These are phyloP conservation scores for Cryptosporidium meleagridis DNA, from an alignment of 169 alveolate genomes.

Conservation along the genomic window DNA sequence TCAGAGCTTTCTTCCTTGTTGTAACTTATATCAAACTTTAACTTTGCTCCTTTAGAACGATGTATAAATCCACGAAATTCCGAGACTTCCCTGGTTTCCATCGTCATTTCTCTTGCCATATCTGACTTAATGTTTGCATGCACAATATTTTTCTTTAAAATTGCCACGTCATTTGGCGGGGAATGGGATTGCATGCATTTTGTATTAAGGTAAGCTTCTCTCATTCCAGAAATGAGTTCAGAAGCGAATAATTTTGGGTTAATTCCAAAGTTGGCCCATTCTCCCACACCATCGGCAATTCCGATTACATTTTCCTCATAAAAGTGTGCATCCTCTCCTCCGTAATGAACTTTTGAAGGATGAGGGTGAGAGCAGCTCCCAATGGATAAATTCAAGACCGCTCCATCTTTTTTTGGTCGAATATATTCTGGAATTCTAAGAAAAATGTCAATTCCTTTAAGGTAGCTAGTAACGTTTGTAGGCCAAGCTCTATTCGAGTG, in stretches of 20 bases:
- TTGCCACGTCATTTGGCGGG: slow-evolving; percentile 51
- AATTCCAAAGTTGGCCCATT: slow-evolving; percentile 82
- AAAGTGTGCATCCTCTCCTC: slow-evolving; percentile 91
- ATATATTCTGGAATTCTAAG: slow-evolving; percentile 51
- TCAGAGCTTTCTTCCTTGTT: not conserved
- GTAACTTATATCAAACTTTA: not conserved
- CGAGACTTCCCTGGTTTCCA: not conserved
- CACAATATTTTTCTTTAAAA: not conserved
- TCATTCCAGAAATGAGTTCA: slow-evolving; percentile 79
- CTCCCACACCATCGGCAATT: slow-evolving; percentile 86
- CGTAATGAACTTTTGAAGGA: slow-evolving; percentile 83
- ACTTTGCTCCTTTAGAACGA: slow-evolving; percentile 1
- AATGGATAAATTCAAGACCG: slow-evolving; percentile 14
- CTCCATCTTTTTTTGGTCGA: slow-evolving; percentile 24
- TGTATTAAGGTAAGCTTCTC: slow-evolving; percentile 52
- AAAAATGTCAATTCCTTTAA: slow-evolving; percentile 59
- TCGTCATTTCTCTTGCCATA: no score
- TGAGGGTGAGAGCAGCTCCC: slow-evolving; percentile 78
- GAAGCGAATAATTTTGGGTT: slow-evolving; percentile 80
- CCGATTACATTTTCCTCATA: slow-evolving; percentile 80
- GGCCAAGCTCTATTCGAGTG: slow-evolving; percentile 56
- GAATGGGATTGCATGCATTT: not conserved
- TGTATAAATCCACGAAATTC: not conserved
- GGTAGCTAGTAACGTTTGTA: slow-evolving; percentile 45
- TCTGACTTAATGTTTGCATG: slow-evolving; percentile 4